Conservation (phyloP, 192 early-diverging fungal species). For the Coemansia umbellata region DNA sequence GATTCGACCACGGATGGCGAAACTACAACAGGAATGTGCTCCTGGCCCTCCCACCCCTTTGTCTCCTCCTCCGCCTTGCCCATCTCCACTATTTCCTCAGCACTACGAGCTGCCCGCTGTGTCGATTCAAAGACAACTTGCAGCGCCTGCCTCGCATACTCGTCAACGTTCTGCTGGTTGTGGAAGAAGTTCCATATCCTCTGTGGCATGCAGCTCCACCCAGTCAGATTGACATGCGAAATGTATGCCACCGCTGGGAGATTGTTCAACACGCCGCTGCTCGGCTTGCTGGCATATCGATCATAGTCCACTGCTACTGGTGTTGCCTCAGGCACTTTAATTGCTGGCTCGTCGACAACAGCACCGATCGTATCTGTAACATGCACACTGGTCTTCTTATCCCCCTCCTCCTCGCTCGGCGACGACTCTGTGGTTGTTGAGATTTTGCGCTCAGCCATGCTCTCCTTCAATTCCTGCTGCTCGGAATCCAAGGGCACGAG, state of each 20-base stretch:
- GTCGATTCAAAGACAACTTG: constrained; percentile 45
- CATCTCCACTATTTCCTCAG: constrained; percentile 29
- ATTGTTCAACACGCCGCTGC: constrained; percentile 5
- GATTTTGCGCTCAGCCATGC: constrained; percentile 13
- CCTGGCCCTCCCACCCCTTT: constrained; percentile 28
- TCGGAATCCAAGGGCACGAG: constrained; percentile 31
- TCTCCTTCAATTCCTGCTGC: constrained; percentile 7
- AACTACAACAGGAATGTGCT: constrained; percentile 32
- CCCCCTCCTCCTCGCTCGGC: constrained; percentile 1
- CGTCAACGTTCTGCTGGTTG: constrained; percentile 49
- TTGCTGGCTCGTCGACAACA: neutral
- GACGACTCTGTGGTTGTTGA: constrained; percentile 2
- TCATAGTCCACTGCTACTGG: constrained; percentile 30
- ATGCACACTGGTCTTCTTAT: neutral
- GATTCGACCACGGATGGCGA: constrained; percentile 20
- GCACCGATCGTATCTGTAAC: constrained; percentile 25
- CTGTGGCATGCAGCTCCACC: constrained; percentile 41
- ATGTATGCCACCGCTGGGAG: constrained; percentile 44
- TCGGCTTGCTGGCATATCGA: constrained; percentile 15
- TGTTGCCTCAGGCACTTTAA: neutral
- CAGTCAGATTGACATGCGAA: constrained; percentile 32
- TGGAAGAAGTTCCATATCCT: constrained; percentile 50
- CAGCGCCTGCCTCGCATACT: constrained; percentile 46
- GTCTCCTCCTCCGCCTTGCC: constrained; percentile 34
- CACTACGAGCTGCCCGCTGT: constrained; percentile 14